Conservation (phyloP, 2,329 filamentous ascomycete species). For the Fusarium falciforme region DNA sequence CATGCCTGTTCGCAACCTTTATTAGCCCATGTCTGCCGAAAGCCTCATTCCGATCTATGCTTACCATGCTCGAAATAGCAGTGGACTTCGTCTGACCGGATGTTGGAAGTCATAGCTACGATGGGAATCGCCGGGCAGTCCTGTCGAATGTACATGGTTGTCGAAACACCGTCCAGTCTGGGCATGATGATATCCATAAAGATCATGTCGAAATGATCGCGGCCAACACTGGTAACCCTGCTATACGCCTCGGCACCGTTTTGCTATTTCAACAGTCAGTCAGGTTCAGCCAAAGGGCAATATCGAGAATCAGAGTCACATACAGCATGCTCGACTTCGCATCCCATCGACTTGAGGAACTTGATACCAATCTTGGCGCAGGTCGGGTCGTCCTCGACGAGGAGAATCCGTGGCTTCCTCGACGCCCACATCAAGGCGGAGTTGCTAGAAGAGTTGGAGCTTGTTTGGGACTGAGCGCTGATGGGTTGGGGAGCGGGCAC, state of each 20-base stretch:
- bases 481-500: conserved; percentile 55
- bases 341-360: conserved; percentile 73
- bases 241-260: conserved; percentile 94
- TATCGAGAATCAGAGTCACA: conserved; percentile 45
- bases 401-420: conserved; percentile 80
- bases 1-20: conserved; percentile 75
- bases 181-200: conserved; percentile 99
- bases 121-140: conserved; percentile 86
- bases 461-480: conserved; percentile 38
- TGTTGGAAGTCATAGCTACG: conserved; percentile 99
- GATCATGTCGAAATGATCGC: conserved; percentile 72
- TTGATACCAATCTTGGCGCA: conserved; percentile 76
- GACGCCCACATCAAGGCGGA: conserved; percentile 64
- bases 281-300: background rate
- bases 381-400: conserved; percentile 85
- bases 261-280: conserved; percentile 43
- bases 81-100: conserved; percentile 93
- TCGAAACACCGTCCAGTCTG: conserved; percentile 92
- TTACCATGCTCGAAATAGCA: conserved; percentile 97
- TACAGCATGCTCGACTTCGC: conserved; percentile 75
- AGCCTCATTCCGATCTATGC: conserved; percentile 44
- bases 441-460: conserved; percentile 47
- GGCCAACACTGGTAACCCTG: conserved; percentile 71
- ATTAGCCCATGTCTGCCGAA: conserved; percentile 20
- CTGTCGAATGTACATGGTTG: conserved; percentile 91